A percentile compares a stretch with the other conserved stretches of the same genome.
These are phyloP conservation scores for Alternaria rosae DNA, from an alignment of 2,329 filamentous ascomycete species.

Conservation along the genomic window DNA sequence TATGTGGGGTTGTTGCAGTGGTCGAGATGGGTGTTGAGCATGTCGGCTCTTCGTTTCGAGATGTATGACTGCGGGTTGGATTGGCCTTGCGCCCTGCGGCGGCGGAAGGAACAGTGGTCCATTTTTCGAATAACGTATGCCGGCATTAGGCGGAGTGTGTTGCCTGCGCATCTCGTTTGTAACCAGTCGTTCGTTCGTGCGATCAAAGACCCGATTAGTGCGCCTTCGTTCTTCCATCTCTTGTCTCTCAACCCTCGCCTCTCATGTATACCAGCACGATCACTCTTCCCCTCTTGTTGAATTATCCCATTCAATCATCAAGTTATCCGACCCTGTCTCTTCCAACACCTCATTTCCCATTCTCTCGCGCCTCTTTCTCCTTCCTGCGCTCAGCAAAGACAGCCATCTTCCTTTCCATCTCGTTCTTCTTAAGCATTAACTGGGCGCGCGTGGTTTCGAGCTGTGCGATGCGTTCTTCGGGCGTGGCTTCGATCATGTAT, in stretches of 20 bases:
- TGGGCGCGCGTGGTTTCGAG: slow-evolving; percentile 60
- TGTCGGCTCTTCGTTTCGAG: background rate
- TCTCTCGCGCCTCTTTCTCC: slow-evolving; percentile 18
- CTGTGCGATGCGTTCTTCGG: slow-evolving; percentile 63
- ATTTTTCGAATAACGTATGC: background rate
- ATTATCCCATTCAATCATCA: background rate
- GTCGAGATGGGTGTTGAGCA: background rate
- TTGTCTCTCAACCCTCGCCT: background rate
- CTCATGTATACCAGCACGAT: background rate
- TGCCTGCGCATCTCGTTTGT: background rate
- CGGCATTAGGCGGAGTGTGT: background rate
- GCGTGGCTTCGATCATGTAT: slow-evolving; percentile 58
- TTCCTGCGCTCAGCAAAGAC: slow-evolving; percentile 26
- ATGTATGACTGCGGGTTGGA: too few relatives aligned
- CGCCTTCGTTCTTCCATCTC: background rate
- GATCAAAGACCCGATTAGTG: background rate
- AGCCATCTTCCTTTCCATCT: slow-evolving; percentile 64
- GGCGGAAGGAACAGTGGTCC: background rate
- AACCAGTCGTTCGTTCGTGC: background rate
- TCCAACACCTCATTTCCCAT: slow-evolving; percentile 18
- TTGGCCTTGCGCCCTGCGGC: background rate
- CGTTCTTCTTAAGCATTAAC: slow-evolving; percentile 59
- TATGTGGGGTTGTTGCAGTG: background rate
- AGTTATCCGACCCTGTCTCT: background rate
- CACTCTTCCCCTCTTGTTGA: background rate